Percentiles rank a stretch among this genome's conserved stretches.
Evolutionary conservation across 345 rosid species (phyloP).

Genomic region (Zanthoxylum bungeanum): DNA sequence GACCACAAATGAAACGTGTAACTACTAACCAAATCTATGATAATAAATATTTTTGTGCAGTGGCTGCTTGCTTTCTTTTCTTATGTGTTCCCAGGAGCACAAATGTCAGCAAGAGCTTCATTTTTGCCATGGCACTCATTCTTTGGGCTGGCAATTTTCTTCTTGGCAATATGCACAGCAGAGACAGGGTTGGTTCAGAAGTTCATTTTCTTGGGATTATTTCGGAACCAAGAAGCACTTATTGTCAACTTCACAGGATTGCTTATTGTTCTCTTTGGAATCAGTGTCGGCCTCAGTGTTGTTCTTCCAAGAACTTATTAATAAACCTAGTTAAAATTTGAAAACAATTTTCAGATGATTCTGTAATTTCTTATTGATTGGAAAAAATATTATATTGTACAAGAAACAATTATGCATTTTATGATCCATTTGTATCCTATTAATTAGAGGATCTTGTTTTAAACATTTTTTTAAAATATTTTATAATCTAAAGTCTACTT

Average conservation of each 20-base stretch:
- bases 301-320: conserved; percentile 29
- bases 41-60: conserved; percentile 15
- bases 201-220: conserved; percentile 16
- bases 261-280: conserved; percentile 38
- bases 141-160: conserved; percentile 36
- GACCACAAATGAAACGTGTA: not conserved
- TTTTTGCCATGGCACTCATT: conserved; percentile 48
- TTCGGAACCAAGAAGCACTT: conserved; percentile 33
- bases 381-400: not conserved
- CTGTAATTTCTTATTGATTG: not conserved
- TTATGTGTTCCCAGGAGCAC: conserved; percentile 37
- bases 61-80: conserved; percentile 44
- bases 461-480: too few species aligned
- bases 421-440: not conserved
- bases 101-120: conserved; percentile 28
- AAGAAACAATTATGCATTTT: not conserved
- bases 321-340: not conserved
- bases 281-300: conserved; percentile 33
- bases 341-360: too few species aligned
- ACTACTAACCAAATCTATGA: too few species aligned
- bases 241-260: conserved; percentile 48
- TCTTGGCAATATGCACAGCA: conserved; percentile 41
- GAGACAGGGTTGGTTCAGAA: conserved; percentile 36
- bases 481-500: too few species aligned
- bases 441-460: not conserved